phyloP scores from a whole-genome alignment of 257 asterid species.

The Asclepias syriaca region DNA sequence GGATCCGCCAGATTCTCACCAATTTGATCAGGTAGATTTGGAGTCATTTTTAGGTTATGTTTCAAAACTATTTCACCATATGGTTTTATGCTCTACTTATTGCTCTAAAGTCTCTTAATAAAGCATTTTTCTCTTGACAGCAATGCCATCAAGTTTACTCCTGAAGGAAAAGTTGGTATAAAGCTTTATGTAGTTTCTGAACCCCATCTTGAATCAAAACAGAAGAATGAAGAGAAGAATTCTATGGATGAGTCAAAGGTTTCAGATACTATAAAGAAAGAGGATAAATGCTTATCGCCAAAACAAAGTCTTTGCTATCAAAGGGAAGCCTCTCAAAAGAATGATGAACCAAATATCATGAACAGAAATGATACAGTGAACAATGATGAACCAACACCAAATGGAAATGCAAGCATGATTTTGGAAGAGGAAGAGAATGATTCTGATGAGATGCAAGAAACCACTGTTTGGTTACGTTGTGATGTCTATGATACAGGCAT shows the following conservation, averaged over 20 bases:
- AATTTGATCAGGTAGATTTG: constrained; percentile 71
- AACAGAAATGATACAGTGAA: constrained; percentile 5
- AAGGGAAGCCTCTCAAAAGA: constrained; percentile 18
- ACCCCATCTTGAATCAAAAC: constrained; percentile 30
- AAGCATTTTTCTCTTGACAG: constrained; percentile 25
- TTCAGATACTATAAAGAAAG: constrained; percentile 22
- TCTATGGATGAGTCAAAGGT: constrained; percentile 19
- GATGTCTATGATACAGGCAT: constrained; percentile 88
- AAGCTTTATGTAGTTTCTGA: constrained; percentile 58
- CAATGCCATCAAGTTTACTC: constrained; percentile 89
- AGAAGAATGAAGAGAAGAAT: constrained; percentile 23
- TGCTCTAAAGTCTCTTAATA: neutral
- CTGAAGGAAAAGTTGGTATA: constrained; percentile 84
- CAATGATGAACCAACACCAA: constrained; percentile 20
- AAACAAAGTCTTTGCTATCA: constrained; percentile 14
- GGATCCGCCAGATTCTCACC: constrained; percentile 92
- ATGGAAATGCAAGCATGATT: constrained; percentile 20
- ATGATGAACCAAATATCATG: neutral
- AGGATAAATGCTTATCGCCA: constrained; percentile 24
- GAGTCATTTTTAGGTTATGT: neutral
- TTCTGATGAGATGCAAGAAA: constrained; percentile 32
- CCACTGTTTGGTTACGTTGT: constrained; percentile 71
- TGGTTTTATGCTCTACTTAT: neutral
- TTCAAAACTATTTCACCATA: neutral
- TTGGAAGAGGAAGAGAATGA: constrained; percentile 32